A percentile compares a stretch with the other conserved stretches of the same genome.
Evolutionary conservation across 306 rosid species (phyloP).

Genomic region (Ochetophila trinervis): DNA sequence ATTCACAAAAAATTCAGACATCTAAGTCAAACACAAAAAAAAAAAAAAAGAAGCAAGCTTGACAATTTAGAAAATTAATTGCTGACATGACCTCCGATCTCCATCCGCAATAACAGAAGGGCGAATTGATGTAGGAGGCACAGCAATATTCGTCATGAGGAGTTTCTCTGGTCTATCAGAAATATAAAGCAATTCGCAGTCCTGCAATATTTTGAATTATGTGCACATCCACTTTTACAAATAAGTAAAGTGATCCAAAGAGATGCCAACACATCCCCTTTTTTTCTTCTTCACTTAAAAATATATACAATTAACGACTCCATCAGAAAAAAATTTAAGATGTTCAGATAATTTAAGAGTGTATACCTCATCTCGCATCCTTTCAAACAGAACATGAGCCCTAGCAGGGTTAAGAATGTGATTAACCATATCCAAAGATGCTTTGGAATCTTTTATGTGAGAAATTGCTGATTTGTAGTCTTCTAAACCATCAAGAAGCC

Average conservation of each 20-base stretch:
- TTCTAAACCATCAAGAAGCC: conserved; percentile 43
- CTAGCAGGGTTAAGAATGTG: conserved; percentile 48
- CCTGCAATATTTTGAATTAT: conserved; percentile 43
- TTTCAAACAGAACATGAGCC: conserved; percentile 63
- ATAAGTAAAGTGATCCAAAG: conserved; percentile 27
- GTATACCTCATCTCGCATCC: conserved; percentile 69
- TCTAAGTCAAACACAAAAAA: not conserved
- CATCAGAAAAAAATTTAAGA: not conserved
- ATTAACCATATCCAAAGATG: conserved; percentile 27
- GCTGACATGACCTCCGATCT: conserved; percentile 57
- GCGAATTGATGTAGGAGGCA: conserved; percentile 86
- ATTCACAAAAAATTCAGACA: conserved; percentile 4
- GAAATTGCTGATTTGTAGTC: conserved; percentile 58
- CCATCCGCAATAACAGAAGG: conserved; percentile 87
- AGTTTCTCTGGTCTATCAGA: conserved; percentile 83
- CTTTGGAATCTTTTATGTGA: conserved; percentile 45
- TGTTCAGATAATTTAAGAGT: not conserved
- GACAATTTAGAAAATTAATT: conserved; percentile 6
- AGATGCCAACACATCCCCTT: conserved; percentile 8
- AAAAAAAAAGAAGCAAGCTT: conserved; percentile 13
- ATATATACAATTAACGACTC: not conserved
- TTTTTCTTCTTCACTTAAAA: not conserved
- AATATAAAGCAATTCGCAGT: conserved; percentile 74
- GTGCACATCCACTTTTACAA: conserved; percentile 18
- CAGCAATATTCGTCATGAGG: conserved; percentile 55